Evolutionary conservation across 2,329 filamentous ascomycete species (phyloP), one percentile per base, ranked within the genome.

Genomic region (Pestalotiopsis fici): DNA sequence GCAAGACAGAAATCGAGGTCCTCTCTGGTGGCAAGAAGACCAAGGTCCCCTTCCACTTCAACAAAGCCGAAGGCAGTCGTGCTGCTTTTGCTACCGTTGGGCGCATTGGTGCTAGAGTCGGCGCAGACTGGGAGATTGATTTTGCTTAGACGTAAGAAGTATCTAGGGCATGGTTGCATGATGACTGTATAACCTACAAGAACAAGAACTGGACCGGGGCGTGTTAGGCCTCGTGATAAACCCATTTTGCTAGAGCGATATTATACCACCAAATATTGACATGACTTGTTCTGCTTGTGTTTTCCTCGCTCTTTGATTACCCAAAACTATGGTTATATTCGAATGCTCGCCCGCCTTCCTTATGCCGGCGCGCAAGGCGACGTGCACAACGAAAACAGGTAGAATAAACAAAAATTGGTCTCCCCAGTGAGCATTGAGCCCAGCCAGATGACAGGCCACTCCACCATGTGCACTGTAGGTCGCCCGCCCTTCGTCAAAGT

Each of bases 11-110:
- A 71, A 90, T 90, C 1, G 86, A 78, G 74, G 86, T 87, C 65
- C 82, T 84, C 76, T 83, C 83, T 37, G 85, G 83, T 66, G 87
- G 86, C 59, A 82, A 84, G 75, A 85, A 78, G 9, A 85, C 86
- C 76, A 86, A 86, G 3, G 86, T 87, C 13, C 81, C 91, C 68
- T 83, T 93, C 55, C 87, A 88, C 70, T 95, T 87, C 75, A 79
- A 82, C 69, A 79, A 83, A 31, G 85, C 83, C 2, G 78, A 80
- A 66, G 80, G 82, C 65, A 81, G 78, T 3, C 79, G 79, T 57
- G 85, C 85, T 7, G 82, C 86, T 3, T 89, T 84, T 76, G 87
- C 85, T 3, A 79, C 85, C 2, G 76, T 89, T 9, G 84, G 83
- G 57, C 83, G 85, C 56, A 81, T 89, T 4, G 85, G 82, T 7